phyloP scores from a whole-genome alignment of 768 basidiomycete genomes.

The Botryobasidium botryosum region DNA sequence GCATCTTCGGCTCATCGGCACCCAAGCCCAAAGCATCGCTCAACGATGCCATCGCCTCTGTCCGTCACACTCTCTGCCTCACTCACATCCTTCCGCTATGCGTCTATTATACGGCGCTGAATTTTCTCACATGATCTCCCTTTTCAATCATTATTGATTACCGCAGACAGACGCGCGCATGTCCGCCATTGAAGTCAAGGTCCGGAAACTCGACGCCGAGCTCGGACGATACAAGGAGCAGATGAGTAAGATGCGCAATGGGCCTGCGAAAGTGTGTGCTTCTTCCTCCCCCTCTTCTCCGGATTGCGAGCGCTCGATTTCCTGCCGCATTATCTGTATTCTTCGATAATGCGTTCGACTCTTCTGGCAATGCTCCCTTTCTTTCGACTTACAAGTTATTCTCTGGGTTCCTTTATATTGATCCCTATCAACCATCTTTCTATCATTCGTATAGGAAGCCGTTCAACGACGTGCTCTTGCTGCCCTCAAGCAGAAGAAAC shows the following conservation, averaged over 20 bases:
- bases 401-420: no score
- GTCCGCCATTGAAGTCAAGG: slow-evolving; percentile 85
- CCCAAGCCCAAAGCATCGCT: slow-evolving; percentile 68
- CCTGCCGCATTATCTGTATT: no score
- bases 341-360: no score
- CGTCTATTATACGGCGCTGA: neutral
- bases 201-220: slow-evolving; percentile 92
- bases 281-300: no score
- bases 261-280: slow-evolving; percentile 90
- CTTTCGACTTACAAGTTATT: no score
- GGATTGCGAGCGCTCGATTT: no score
- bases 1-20: slow-evolving; percentile 61
- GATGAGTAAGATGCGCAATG: slow-evolving; percentile 82
- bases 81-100: neutral
- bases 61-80: slow-evolving; percentile 23
- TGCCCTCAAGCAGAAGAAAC: slow-evolving; percentile 84
- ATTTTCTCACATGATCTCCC: neutral
- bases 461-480: slow-evolving; percentile 89
- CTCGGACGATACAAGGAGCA: slow-evolving; percentile 85
- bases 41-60: slow-evolving; percentile 84
- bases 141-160: neutral
- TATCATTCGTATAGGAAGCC: slow-evolving; percentile 43
- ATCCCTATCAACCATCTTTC: no score
- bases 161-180: slow-evolving; percentile 75
- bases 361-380: no score